These are phyloP conservation scores for Saccharomyces pastorianus DNA, from an alignment of 1,139 yeast genomes.

Conservation along the genomic window DNA sequence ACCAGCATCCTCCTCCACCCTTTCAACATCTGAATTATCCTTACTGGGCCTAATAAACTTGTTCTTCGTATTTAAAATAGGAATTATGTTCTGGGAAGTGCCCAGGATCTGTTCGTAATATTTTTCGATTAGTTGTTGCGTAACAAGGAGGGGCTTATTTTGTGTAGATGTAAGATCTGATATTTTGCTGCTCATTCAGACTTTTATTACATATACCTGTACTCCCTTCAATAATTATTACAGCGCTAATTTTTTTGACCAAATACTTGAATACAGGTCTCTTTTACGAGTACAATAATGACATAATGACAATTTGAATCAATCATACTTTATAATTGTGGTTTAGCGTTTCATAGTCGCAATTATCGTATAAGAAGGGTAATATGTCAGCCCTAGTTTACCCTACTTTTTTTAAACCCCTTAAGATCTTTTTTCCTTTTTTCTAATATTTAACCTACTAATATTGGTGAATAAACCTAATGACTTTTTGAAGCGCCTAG, in stretches of 20 bases:
- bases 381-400: neutral
- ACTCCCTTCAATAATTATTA: neutral
- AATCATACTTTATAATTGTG: neutral
- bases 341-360: neutral
- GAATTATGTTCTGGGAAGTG: neutral
- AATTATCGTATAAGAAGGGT: neutral
- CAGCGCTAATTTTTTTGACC: neutral
- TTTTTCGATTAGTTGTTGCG: slow-evolving; percentile 15
- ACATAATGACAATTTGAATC: neutral
- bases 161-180: neutral
- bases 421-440: neutral
- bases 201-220: neutral
- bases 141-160: slow-evolving; percentile 7
- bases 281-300: neutral
- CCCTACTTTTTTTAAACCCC: neutral
- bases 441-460: neutral
- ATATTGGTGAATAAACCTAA: neutral
- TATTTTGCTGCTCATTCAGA: neutral
- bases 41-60: neutral
- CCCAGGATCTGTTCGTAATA: slow-evolving; percentile 13
- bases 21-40: neutral
- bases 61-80: neutral
- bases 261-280: neutral
- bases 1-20: neutral
- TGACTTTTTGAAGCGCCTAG: neutral